Conservation (phyloP, 139 green algal species). For the Chlamydomonas asymmetrica region DNA sequence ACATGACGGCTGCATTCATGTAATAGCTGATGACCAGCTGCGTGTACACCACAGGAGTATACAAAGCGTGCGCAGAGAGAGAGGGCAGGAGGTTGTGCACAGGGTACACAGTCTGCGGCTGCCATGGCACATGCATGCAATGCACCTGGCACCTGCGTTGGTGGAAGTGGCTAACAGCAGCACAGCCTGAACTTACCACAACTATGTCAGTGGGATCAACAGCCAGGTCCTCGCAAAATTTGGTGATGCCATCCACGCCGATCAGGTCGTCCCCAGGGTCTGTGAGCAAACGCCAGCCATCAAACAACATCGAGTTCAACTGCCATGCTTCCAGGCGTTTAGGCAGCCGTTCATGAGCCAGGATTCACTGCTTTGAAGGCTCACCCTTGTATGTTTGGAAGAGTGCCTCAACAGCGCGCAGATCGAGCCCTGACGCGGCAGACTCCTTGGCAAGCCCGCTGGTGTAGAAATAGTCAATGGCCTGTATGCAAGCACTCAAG, state of each 20-base stretch:
- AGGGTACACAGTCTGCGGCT: too few relatives aligned
- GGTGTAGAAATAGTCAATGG: slow-evolving; percentile 56
- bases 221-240: slow-evolving; percentile 78
- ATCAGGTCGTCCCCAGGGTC: slow-evolving; percentile 54
- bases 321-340: too few relatives aligned
- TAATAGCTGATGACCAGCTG: slow-evolving; percentile 88
- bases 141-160: neutral
- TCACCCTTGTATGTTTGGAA: slow-evolving; percentile 58
- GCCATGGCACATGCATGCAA: slow-evolving; percentile 1
- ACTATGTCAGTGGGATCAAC: slow-evolving; percentile 82
- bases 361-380: too few relatives aligned
- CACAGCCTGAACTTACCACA: slow-evolving; percentile 44
- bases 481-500: neutral
- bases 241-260: slow-evolving; percentile 69
- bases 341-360: too few relatives aligned
- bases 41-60: slow-evolving; percentile 8
- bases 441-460: slow-evolving; percentile 20
- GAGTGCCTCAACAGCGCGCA: slow-evolving; percentile 40
- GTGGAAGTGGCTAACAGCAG: neutral
- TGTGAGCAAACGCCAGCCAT: slow-evolving; percentile 17
- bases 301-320: too few relatives aligned
- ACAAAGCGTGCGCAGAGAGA: too few relatives aligned
- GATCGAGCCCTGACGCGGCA: slow-evolving; percentile 17
- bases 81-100: too few relatives aligned
- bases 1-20: slow-evolving; percentile 83